Evolutionary conservation across 1,284 basidiomycete genomes (phyloP).

Genomic region (Puccinia novopanici): DNA sequence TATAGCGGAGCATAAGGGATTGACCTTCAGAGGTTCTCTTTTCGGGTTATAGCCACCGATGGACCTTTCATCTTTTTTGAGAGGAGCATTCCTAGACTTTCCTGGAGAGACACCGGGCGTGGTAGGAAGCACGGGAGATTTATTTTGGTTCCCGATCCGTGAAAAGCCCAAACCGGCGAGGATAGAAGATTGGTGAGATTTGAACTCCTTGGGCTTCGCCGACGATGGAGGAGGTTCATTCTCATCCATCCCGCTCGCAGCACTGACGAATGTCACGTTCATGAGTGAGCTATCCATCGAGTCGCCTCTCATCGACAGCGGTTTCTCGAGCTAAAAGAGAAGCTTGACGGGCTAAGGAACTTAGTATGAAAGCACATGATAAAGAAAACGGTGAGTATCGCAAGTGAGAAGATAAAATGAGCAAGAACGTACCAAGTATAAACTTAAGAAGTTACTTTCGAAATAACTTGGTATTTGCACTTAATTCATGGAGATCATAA

Average conservation of each 20-base stretch:
- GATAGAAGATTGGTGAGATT: conserved; percentile 38
- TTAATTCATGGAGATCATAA: no score
- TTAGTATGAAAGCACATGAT: no score
- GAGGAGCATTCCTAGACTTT: background rate
- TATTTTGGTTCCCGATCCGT: conserved; percentile 16
- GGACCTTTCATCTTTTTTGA: conserved; percentile 13
- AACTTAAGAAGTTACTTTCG: no score
- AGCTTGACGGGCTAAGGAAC: no score
- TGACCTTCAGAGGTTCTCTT: conserved; percentile 47
- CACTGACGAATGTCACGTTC: conserved; percentile 45
- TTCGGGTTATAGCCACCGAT: conserved; percentile 43
- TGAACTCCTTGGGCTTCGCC: conserved; percentile 39
- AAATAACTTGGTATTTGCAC: no score
- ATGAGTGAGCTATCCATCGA: conserved; percentile 42
- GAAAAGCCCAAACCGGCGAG: conserved; percentile 42
- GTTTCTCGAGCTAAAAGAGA: no score
- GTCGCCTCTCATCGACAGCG: background rate
- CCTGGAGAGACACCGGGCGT: background rate
- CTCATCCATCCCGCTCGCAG: conserved; percentile 45
- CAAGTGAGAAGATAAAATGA: no score
- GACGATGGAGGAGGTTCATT: conserved; percentile 31
- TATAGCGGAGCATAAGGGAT: conserved; percentile 6
- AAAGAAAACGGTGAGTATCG: no score
- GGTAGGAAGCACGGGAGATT: conserved; percentile 21
- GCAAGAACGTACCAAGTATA: no score